Evolutionary conservation across 2,329 filamentous ascomycete species (phyloP).

Genomic region (Neofusicoccum laricinum): DNA sequence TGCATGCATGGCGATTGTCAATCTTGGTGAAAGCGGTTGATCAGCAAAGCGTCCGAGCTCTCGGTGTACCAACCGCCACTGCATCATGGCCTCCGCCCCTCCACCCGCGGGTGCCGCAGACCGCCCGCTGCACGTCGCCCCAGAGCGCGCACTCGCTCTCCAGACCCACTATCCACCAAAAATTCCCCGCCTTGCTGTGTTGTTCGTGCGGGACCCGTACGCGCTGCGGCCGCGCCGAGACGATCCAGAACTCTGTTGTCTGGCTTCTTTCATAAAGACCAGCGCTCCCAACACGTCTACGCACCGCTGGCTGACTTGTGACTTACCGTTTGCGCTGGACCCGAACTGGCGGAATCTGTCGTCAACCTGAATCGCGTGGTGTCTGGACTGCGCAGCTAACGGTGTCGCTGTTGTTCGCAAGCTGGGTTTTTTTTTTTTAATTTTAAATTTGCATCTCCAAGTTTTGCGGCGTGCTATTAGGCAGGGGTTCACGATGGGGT

Average conservation of each 20-base stretch:
- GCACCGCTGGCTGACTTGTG: background rate
- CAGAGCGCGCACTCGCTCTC: constrained; percentile 4
- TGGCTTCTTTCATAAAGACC: background rate
- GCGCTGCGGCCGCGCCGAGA: constrained; percentile 9
- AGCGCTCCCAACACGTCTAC: background rate
- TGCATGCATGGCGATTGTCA: constrained; percentile 5
- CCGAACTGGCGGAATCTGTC: background rate
- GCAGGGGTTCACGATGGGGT: background rate
- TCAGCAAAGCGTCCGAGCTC: constrained; percentile 10
- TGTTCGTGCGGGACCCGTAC: constrained; percentile 10
- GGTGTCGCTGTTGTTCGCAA: background rate
- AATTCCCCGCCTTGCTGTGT: constrained; percentile 11
- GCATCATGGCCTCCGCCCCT: constrained; percentile 4
- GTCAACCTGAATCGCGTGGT: background rate
- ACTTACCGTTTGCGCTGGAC: background rate
- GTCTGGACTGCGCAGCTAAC: background rate
- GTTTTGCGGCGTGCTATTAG: background rate
- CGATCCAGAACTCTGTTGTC: background rate
- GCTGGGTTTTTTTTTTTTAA: no score
- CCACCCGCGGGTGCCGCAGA: background rate
- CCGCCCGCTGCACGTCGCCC: background rate
- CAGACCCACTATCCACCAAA: constrained; percentile 1
- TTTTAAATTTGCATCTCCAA: background rate
- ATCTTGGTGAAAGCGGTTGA: background rate
- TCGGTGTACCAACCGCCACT: constrained; percentile 3